Conservation (phyloP, 2,329 filamentous ascomycete genomes). For the Penicillium sp. region DNA sequence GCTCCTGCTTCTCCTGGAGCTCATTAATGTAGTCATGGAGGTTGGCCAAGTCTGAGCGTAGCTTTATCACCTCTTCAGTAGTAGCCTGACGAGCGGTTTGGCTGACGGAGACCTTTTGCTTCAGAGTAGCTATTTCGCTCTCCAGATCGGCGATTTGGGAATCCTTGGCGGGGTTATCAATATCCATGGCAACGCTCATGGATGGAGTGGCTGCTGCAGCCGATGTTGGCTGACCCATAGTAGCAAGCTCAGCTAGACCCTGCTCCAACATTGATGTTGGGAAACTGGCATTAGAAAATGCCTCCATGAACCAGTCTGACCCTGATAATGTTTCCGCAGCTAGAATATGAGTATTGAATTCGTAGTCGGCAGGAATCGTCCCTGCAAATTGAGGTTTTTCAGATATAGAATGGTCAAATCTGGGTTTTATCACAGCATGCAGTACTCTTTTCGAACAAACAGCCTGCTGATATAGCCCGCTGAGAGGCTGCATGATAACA, state of each 20-base stretch:
- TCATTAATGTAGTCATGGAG: conserved; percentile 45
- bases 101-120: conserved; percentile 41
- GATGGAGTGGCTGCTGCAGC: conserved; percentile 25
- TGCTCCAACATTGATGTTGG: conserved; percentile 46
- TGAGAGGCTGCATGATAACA: conserved; percentile 71
- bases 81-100: conserved; percentile 43
- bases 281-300: conserved; percentile 46
- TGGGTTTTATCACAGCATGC: conserved; percentile 76
- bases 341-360: conserved; percentile 46
- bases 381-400: conserved; percentile 41
- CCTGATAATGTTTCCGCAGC: conserved; percentile 5
- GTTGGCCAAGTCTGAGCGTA: conserved; percentile 41
- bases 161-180: conserved; percentile 31
- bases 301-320: conserved; percentile 39
- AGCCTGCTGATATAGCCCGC: conserved; percentile 48
- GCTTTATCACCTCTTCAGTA: conserved; percentile 40
- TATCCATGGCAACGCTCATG: conserved; percentile 17
- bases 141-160: conserved; percentile 41
- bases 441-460: conserved; percentile 55
- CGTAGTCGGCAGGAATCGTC: conserved; percentile 49
- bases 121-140: conserved; percentile 45
- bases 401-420: conserved; percentile 47
- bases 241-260: conserved; percentile 44
- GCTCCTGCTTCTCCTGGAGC: conserved; percentile 46
- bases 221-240: conserved; percentile 33